A percentile compares a stretch with the other conserved stretches of the same genome.
phyloP scores from a whole-genome alignment of 1,284 basidiomycete species.

The Volvariella surrecta region DNA sequence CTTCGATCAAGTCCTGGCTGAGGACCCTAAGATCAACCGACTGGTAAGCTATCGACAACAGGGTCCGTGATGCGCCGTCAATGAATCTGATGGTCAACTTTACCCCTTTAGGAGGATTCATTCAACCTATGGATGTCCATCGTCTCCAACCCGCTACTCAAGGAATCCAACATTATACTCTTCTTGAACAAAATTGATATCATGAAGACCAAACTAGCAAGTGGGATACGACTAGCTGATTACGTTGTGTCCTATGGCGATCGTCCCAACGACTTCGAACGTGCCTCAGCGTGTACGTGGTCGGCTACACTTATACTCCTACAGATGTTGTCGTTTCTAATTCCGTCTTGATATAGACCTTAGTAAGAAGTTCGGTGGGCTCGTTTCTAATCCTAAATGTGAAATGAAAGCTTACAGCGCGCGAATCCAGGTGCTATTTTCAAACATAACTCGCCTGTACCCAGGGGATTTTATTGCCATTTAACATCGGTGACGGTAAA shows the following conservation, averaged over 20 bases:
- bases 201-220: slow-evolving; percentile 46
- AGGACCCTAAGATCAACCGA: slow-evolving; percentile 57
- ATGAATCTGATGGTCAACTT: background rate
- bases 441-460: slow-evolving; percentile 44
- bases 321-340: background rate
- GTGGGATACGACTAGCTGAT: slow-evolving; percentile 46
- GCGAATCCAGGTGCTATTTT: slow-evolving; percentile 33
- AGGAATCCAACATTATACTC: slow-evolving; percentile 52
- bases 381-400: too few species aligned
- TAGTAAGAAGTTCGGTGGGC: slow-evolving; percentile 36
- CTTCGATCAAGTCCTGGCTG: slow-evolving; percentile 65
- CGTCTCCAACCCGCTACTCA: slow-evolving; percentile 47
- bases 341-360: slow-evolving; percentile 25
- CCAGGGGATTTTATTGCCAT: slow-evolving; percentile 58
- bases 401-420: slow-evolving; percentile 3
- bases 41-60: slow-evolving; percentile 35
- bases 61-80: background rate
- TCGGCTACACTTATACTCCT: slow-evolving; percentile 9
- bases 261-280: slow-evolving; percentile 48
- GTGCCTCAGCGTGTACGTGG: slow-evolving; percentile 31
- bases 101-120: slow-evolving; percentile 47
- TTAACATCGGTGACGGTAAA: slow-evolving; percentile 62
- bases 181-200: slow-evolving; percentile 66
- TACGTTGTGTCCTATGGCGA: slow-evolving; percentile 55
- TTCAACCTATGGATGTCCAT: slow-evolving; percentile 56